A percentile compares a stretch with the other conserved stretches of the same genome.
phyloP scores from a whole-genome alignment of 108 stramenopile species.

The Fragilaria crotonensis region DNA sequence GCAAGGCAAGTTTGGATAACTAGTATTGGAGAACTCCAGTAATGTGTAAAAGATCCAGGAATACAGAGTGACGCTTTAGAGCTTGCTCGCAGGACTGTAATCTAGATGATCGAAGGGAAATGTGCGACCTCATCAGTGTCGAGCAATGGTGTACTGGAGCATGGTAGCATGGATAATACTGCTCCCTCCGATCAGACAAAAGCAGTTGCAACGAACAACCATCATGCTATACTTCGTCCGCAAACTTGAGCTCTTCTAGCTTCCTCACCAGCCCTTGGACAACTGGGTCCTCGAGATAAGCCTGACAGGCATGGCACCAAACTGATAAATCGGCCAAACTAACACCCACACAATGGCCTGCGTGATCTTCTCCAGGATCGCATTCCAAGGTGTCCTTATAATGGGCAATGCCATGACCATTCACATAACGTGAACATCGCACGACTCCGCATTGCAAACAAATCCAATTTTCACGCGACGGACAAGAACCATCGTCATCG shows the following conservation, averaged over 20 bases:
- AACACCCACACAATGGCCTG: constrained; percentile 52
- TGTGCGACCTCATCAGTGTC: too few relatives aligned
- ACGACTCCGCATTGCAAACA: constrained; percentile 51
- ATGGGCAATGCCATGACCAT: constrained; percentile 63
- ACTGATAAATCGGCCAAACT: constrained; percentile 70
- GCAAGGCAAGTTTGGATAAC: too few relatives aligned
- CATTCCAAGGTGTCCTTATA: constrained; percentile 39
- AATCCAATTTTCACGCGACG: constrained; percentile 59
- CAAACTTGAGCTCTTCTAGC: constrained; percentile 53
- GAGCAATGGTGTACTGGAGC: too few relatives aligned
- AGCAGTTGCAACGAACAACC: too few relatives aligned
- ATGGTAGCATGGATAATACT: too few relatives aligned
- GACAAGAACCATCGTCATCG: constrained; percentile 25
- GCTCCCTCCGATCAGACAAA: too few relatives aligned
- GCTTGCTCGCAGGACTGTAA: too few relatives aligned
- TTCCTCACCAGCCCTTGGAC: constrained; percentile 26
- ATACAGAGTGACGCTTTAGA: too few relatives aligned
- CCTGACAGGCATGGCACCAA: constrained; percentile 68
- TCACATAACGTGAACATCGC: constrained; percentile 66
- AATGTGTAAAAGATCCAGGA: too few relatives aligned
- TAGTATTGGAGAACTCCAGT: too few relatives aligned
- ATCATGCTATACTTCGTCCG: too few relatives aligned
- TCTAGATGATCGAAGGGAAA: too few relatives aligned
- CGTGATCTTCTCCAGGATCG: constrained; percentile 11
- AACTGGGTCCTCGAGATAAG: constrained; percentile 38